These are phyloP conservation scores for Hypoxylon sp. DNA, from an alignment of 2,329 filamentous ascomycete genomes.

Conservation along the genomic window DNA sequence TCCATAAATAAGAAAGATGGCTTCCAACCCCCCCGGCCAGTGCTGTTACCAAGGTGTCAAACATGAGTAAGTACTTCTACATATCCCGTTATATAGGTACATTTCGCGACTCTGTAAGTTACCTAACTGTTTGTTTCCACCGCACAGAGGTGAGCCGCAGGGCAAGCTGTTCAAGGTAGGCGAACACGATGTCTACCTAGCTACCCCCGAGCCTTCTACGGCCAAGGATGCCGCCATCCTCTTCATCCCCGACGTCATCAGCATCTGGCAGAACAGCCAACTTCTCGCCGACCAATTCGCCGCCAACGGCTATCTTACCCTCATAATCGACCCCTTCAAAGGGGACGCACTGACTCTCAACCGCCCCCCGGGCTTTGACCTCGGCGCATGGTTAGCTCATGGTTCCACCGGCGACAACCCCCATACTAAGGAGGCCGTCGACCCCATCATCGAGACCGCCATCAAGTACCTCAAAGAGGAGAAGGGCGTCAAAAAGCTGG, in stretches of 20 bases:
- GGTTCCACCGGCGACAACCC: constrained; percentile 64
- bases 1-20: no score
- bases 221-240: constrained; percentile 59
- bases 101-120: neutral
- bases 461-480: constrained; percentile 71
- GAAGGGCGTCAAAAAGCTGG: constrained; percentile 69
- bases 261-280: constrained; percentile 70
- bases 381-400: constrained; percentile 58
- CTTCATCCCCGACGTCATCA: constrained; percentile 62
- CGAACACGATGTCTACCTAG: constrained; percentile 64
- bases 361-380: constrained; percentile 57
- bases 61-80: constrained; percentile 61
- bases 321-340: constrained; percentile 79
- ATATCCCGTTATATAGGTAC: neutral
- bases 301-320: constrained; percentile 75
- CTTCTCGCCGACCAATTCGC: constrained; percentile 81
- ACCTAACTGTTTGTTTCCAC: neutral
- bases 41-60: constrained; percentile 67
- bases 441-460: constrained; percentile 62
- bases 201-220: constrained; percentile 56
- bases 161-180: constrained; percentile 62
- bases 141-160: constrained; percentile 60
- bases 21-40: constrained; percentile 63
- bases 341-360: constrained; percentile 72
- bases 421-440: constrained; percentile 59